A percentile compares a stretch with the other conserved stretches of the same genome.
Conservation (phyloP, 345 rosid genomes). For the Bretschneidera sinensis region DNA sequence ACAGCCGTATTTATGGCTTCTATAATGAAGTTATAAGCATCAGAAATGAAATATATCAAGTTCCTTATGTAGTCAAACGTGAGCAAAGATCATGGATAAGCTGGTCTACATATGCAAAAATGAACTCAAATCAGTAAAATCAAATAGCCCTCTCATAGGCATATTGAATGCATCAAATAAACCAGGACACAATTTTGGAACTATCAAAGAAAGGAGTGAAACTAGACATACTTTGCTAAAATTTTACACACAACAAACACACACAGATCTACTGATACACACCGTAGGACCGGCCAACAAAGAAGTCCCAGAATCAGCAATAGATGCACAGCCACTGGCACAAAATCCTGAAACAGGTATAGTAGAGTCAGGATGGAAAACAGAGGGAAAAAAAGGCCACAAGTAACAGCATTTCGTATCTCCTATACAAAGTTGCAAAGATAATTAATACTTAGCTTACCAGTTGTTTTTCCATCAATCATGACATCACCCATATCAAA, state of each 20-base stretch:
- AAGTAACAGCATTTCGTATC: neutral
- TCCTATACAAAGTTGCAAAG: neutral
- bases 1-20: too few relatives aligned
- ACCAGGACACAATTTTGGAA: neutral
- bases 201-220: neutral
- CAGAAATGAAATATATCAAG: too few relatives aligned
- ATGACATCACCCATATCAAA: constrained; percentile 70
- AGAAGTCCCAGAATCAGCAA: constrained; percentile 84
- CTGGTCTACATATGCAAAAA: too few relatives aligned
- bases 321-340: constrained; percentile 50
- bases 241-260: neutral
- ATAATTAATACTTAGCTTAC: constrained; percentile 23
- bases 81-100: too few relatives aligned
- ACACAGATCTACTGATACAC: constrained; percentile 11
- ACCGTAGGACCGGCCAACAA: constrained; percentile 74
- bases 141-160: neutral
- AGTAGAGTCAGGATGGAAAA: constrained; percentile 4
- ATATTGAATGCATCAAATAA: neutral
- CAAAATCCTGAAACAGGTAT: constrained; percentile 41
- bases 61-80: too few relatives aligned
- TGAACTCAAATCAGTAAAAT: neutral
- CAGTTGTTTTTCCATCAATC: constrained; percentile 50
- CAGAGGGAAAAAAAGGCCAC: neutral
- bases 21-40: too few relatives aligned
- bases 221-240: neutral